Evolutionary conservation across 1,139 yeast species (phyloP).

Genomic region (Saccharomycopsis phalli): DNA sequence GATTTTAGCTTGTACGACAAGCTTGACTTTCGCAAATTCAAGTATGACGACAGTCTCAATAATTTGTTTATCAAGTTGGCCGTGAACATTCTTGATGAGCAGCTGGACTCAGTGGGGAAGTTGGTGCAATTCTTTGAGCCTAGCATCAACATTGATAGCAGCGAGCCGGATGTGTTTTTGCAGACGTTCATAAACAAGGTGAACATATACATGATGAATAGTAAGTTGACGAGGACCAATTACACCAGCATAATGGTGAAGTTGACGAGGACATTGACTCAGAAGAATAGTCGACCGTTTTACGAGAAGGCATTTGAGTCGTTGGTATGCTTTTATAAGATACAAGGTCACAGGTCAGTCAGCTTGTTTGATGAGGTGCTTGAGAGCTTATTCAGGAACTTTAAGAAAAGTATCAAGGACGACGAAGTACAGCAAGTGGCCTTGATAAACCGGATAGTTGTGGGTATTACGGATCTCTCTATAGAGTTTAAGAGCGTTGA

Average conservation of each 20-base stretch:
- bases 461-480: slow-evolving; percentile 1
- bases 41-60: slow-evolving; percentile 10
- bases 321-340: slow-evolving; percentile 6
- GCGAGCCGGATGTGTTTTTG: slow-evolving; percentile 15
- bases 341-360: neutral
- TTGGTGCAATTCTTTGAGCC: slow-evolving; percentile 19
- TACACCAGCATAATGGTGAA: slow-evolving; percentile 8
- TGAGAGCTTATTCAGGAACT: slow-evolving; percentile 1
- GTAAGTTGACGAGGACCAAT: slow-evolving; percentile 5
- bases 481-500: neutral
- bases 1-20: slow-evolving; percentile 10
- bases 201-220: slow-evolving; percentile 15
- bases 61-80: slow-evolving; percentile 17
- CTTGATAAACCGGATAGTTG: slow-evolving; percentile 1
- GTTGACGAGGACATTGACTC: slow-evolving; percentile 7
- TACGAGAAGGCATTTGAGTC: slow-evolving; percentile 18
- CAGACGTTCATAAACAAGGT: slow-evolving; percentile 19
- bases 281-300: slow-evolving; percentile 12
- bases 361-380: slow-evolving; percentile 14
- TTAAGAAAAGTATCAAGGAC: slow-evolving; percentile 1
- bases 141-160: slow-evolving; percentile 12
- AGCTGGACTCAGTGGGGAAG: neutral
- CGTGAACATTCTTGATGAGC: neutral
- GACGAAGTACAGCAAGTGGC: slow-evolving; percentile 4
- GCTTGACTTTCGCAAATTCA: slow-evolving; percentile 3